Percentiles rank a stretch among this genome's conserved stretches.
Evolutionary conservation across 805 yeast species (phyloP).

Genomic region (Suhomyces canberraensis): DNA sequence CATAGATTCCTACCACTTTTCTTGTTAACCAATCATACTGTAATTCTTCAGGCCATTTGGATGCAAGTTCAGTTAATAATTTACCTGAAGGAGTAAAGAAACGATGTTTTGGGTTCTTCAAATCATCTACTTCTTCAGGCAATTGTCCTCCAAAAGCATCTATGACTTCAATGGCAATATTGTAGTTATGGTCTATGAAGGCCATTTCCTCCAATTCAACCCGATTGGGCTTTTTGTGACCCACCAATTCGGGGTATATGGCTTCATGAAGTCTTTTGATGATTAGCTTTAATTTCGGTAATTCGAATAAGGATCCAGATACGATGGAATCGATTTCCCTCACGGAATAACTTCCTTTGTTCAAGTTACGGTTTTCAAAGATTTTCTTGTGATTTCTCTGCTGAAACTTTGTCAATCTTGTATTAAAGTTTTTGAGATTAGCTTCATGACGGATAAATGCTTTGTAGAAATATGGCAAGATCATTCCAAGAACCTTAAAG

Average conservation of each 20-base stretch:
- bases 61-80: conserved; percentile 76
- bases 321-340: conserved; percentile 45
- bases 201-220: conserved; percentile 22
- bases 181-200: conserved; percentile 40
- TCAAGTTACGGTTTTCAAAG: conserved; percentile 27
- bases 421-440: conserved; percentile 67
- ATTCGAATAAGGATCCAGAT: conserved; percentile 61
- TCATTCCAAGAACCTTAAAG: conserved; percentile 73
- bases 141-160: conserved; percentile 73
- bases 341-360: conserved; percentile 26
- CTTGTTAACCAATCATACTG: conserved; percentile 88
- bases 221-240: conserved; percentile 4
- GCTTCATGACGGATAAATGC: conserved; percentile 95
- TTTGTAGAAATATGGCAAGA: conserved; percentile 87
- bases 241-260: conserved; percentile 38
- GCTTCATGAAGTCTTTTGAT: conserved; percentile 56
- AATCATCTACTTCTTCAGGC: conserved; percentile 36
- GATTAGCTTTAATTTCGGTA: conserved; percentile 67
- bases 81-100: conserved; percentile 92
- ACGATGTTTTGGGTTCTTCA: conserved; percentile 37
- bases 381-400: conserved; percentile 26
- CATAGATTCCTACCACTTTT: conserved; percentile 75
- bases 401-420: conserved; percentile 45
- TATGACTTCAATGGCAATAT: conserved; percentile 60
- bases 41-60: conserved; percentile 81